Evolutionary conservation across 2,329 filamentous ascomycete species (phyloP).

Genomic region (Fusarium siculi): DNA sequence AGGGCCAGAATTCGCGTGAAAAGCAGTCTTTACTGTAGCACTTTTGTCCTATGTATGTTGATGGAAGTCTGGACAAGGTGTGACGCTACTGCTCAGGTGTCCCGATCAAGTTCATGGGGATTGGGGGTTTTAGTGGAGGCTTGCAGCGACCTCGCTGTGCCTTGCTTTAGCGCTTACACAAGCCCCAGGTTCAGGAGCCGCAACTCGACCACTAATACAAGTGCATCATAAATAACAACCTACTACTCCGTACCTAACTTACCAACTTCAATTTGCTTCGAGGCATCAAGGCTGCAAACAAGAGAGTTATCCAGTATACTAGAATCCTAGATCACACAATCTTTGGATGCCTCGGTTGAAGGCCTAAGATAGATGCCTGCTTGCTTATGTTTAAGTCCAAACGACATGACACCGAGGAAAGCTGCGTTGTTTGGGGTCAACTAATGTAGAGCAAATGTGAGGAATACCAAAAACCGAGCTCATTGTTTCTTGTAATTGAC

Average conservation of each 20-base stretch:
- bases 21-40: background rate
- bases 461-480: background rate
- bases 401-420: background rate
- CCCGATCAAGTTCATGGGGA: background rate
- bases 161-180: background rate
- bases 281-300: background rate
- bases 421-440: background rate
- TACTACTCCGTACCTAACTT: background rate
- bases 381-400: background rate
- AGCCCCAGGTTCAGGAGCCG: background rate
- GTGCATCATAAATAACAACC: background rate
- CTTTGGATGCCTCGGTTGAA: background rate
- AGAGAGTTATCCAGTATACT: background rate
- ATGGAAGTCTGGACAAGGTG: background rate
- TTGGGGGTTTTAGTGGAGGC: constrained; percentile 9
- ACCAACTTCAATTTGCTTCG: background rate
- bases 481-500: background rate
- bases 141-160: background rate
- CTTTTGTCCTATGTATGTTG: background rate
- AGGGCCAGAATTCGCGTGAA: background rate
- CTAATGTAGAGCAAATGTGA: background rate
- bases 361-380: background rate
- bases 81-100: constrained; percentile 3
- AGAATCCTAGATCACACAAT: background rate
- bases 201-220: background rate